These are phyloP conservation scores for Colletotrichum lini DNA, from an alignment of 2,329 filamentous ascomycete species.

Conservation along the genomic window DNA sequence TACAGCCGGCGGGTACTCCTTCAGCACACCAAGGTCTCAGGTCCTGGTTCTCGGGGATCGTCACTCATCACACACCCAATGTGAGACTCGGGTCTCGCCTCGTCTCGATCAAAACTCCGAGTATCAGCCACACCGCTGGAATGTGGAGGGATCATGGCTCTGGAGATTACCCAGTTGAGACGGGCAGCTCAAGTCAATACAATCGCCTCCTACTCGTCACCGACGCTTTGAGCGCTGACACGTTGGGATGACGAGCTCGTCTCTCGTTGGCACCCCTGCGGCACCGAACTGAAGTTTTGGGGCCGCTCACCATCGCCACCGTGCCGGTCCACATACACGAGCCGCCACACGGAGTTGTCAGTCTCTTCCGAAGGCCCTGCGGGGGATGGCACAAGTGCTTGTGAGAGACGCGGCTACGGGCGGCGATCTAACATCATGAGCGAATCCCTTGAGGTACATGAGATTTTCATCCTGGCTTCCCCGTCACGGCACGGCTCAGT, in stretches of 20 bases:
- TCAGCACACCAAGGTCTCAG: background rate
- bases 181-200: background rate
- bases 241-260: background rate
- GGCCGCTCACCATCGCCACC: background rate
- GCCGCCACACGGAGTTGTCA: too few relatives aligned
- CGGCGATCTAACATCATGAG: background rate
- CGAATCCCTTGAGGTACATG: background rate
- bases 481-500: background rate
- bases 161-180: background rate
- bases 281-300: background rate
- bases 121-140: slow-evolving; percentile 1
- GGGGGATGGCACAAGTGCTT: background rate
- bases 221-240: background rate
- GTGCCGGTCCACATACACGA: background rate
- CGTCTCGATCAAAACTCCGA: slow-evolving; percentile 1
- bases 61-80: background rate
- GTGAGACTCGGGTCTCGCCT: slow-evolving; percentile 9
- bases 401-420: background rate
- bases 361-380: background rate
- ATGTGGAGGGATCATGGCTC: background rate
- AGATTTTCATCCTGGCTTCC: background rate
- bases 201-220: background rate
- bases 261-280: background rate
- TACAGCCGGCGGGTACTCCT: background rate
- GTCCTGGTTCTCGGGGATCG: background rate